These are phyloP conservation scores for Niebla homalea DNA, from an alignment of 495 filamentous ascomycete genomes.

Conservation along the genomic window DNA sequence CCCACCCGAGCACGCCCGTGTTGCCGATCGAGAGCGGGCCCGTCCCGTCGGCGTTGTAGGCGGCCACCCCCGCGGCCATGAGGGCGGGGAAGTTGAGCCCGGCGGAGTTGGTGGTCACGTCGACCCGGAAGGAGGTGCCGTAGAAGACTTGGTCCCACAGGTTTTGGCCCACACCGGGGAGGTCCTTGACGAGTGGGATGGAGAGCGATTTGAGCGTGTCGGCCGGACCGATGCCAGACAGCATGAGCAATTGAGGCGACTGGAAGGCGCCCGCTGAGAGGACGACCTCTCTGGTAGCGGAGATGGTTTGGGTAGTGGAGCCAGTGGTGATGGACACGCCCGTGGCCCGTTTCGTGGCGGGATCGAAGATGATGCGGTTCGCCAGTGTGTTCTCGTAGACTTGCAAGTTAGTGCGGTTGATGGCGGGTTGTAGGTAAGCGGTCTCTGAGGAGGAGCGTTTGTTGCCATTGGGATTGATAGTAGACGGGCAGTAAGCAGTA, in stretches of 20 bases:
- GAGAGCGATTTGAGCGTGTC: slow-evolving; percentile 18
- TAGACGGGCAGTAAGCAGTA: slow-evolving; percentile 6
- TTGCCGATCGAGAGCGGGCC: slow-evolving; percentile 4
- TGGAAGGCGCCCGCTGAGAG: slow-evolving; percentile 44
- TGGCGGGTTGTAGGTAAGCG: slow-evolving; percentile 16
- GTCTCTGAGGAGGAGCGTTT: slow-evolving; percentile 18
- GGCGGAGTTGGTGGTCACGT: slow-evolving; percentile 11
- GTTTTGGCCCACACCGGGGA: slow-evolving; percentile 41
- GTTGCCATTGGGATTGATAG: slow-evolving; percentile 14
- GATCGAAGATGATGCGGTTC: slow-evolving; percentile 8
- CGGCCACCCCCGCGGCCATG: neutral
- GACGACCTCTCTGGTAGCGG: slow-evolving; percentile 42
- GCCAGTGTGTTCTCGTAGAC: slow-evolving; percentile 7
- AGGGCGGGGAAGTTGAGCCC: neutral
- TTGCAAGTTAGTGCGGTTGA: slow-evolving; percentile 12
- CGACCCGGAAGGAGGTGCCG: slow-evolving; percentile 12
- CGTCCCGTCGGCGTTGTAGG: neutral
- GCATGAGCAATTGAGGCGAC: slow-evolving; percentile 44
- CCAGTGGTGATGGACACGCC: slow-evolving; percentile 13
- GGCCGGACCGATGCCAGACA: slow-evolving; percentile 45
- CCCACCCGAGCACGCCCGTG: neutral
- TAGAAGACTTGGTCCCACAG: slow-evolving; percentile 20
- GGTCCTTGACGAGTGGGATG: slow-evolving; percentile 23
- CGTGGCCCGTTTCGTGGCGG: neutral
- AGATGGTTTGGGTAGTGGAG: slow-evolving; percentile 23